Percentiles rank a stretch among this genome's conserved stretches.
Evolutionary conservation across 306 rosid species (phyloP).

Genomic region (Quercus variabilis): DNA sequence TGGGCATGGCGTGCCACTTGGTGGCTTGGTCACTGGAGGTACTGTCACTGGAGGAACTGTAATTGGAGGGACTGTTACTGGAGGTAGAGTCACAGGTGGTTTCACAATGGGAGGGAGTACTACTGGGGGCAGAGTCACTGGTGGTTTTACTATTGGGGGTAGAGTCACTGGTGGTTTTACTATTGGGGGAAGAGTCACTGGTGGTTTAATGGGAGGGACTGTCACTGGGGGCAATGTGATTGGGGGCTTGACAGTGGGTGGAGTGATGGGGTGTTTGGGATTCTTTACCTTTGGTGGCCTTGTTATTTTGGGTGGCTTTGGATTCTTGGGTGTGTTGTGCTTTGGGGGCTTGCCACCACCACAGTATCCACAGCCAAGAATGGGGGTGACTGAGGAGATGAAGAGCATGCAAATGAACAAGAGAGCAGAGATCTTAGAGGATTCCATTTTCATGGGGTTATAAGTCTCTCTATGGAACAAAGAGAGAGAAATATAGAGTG

Average conservation of each 20-base stretch:
- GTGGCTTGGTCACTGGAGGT: slow-evolving; percentile 35
- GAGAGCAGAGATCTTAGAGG: slow-evolving; percentile 51
- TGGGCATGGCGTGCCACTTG: slow-evolving; percentile 34
- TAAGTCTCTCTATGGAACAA: slow-evolving; percentile 7
- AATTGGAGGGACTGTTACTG: slow-evolving; percentile 3
- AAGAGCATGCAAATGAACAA: slow-evolving; percentile 75
- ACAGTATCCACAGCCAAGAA: slow-evolving; percentile 64
- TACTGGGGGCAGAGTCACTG: slow-evolving; percentile 4
- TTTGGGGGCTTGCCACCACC: slow-evolving; percentile 57
- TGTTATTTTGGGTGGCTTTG: slow-evolving; percentile 6
- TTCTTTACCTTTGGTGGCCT: slow-evolving; percentile 1
- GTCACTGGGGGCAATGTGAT: slow-evolving; percentile 3
- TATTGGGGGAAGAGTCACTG: not conserved
- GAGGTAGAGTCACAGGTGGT: slow-evolving; percentile 25
- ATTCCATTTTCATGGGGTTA: slow-evolving; percentile 44
- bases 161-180: slow-evolving; percentile 14
- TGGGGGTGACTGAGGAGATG: slow-evolving; percentile 66
- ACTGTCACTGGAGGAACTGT: slow-evolving; percentile 14
- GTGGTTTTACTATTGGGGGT: slow-evolving; percentile 19
- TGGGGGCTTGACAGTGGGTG: slow-evolving; percentile 25
- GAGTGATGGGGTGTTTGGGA: slow-evolving; percentile 11
- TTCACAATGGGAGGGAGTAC: slow-evolving; percentile 16
- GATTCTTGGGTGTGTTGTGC: slow-evolving; percentile 14
- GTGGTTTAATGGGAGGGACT: slow-evolving; percentile 1
- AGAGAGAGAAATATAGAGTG: not conserved